Evolutionary conservation across 176 grass and related monocot species (phyloP), one percentile per base, ranked within the genome.

Genomic region (barley (Hordeum vulgare)): DNA sequence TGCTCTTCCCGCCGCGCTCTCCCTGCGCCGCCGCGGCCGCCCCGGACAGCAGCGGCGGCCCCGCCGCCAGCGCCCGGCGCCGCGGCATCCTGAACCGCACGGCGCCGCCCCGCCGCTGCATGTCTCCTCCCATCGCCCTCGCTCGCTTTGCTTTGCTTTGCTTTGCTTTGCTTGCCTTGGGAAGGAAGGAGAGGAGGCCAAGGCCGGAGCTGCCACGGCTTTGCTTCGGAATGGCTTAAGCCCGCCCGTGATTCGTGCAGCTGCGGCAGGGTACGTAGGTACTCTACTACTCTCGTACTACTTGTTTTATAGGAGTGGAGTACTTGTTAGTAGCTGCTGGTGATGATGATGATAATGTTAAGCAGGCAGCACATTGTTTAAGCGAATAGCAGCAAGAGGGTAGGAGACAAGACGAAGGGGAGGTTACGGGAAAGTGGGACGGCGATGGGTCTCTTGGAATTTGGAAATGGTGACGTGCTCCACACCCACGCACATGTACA

Each of bases 61-160:
- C 63, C 27, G 72, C 9, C 42, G 71, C 56, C 47, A 51, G 42
- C 5, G 54, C 41, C 33, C 66, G 26, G 11, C 85, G 47, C 79
- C 74, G 34, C 21, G 64, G 74, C 84, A 90, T 12, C 83, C 88
- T 35, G 66, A 90, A 90, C 79, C 64, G 74, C 79, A 78, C 20
- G 15, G 66, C 14, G 13, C 40, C 40, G 15, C 69, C 24, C 36
- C 84, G 66, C 65, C 18, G 65, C 34, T 65, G 44, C 27, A 56
- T 39, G 1, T 75, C 83, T 44, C 7, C 63, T 40, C 5, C 61
- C 83, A 90, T 85, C 24, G 20, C 20, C 0, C 60, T 24, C 11
- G 1, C 31, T n/a, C 23, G 20, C 18, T 5, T 8, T 35, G 1
- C 44, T 49, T 23, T 25, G 1, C 28, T 7, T 40, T 10, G 64